phyloP scores from a whole-genome alignment of 176 grass and related monocot species.

The Zoysia pacifica region DNA sequence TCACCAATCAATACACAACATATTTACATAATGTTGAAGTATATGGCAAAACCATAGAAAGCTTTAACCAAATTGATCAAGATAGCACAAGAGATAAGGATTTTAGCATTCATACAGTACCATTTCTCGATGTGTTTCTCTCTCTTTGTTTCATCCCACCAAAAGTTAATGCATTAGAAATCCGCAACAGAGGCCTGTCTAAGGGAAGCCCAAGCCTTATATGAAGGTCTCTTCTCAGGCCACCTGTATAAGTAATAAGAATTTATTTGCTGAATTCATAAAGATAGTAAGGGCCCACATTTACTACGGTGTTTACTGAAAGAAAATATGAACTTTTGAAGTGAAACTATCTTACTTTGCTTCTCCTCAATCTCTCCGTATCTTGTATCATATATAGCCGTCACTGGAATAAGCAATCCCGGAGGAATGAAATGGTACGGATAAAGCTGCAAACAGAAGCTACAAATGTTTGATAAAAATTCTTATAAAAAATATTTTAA shows the following conservation, averaged over 20 bases:
- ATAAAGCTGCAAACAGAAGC: slow-evolving; percentile 55
- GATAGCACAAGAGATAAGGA: not conserved
- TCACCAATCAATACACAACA: too few species aligned
- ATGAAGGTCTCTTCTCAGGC: slow-evolving; percentile 86
- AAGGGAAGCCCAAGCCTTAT: slow-evolving; percentile 78
- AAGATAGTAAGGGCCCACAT: not conserved
- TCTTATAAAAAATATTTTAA: slow-evolving; percentile 25
- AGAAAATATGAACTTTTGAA: not conserved
- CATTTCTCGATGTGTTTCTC: slow-evolving; percentile 38
- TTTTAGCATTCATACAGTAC: slow-evolving; percentile 24
- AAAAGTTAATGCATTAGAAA: slow-evolving; percentile 76
- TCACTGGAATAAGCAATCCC: slow-evolving; percentile 74
- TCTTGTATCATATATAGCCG: slow-evolving; percentile 82
- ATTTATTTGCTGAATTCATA: slow-evolving; percentile 12
- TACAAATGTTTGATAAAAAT: slow-evolving; percentile 18
- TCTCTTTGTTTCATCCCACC: slow-evolving; percentile 35
- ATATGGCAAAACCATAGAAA: not conserved
- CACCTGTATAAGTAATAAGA: slow-evolving; percentile 45
- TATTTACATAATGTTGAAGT: not conserved
- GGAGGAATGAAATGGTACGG: slow-evolving; percentile 84
- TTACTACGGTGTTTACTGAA: not conserved
- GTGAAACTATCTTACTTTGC: slow-evolving; percentile 60
- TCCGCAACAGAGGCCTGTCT: slow-evolving; percentile 80
- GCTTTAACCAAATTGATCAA: not conserved
- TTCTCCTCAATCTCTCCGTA: slow-evolving; percentile 96